Base-by-base conservation (phyloP, 441 rosid species). In the Pelargonium australe region DNA sequence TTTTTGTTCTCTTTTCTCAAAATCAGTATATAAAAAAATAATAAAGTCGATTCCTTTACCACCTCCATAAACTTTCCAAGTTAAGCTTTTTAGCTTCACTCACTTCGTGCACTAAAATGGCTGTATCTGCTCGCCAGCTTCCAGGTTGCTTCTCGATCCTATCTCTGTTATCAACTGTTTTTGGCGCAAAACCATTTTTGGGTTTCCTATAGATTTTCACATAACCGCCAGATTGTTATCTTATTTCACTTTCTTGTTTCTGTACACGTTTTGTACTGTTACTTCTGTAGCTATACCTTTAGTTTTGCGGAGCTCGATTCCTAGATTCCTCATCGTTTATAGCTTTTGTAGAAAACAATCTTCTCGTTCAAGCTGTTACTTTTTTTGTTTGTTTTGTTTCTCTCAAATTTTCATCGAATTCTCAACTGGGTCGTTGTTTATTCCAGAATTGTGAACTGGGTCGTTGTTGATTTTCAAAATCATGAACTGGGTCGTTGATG, bases 401-500 rank as follows among this genome's bases (percentile, higher is more conserved):
- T 23, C 31, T 2, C 31, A 0, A 14, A 17, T 16, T 55, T 16
- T 16, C 5, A 10, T 47, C 14, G 61, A 44, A 44, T 44, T 44
- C 49, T 44, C 49, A 44, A 11, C 49, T 11, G 10, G 49, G 12
- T 55, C 25, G 10, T 55, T 23, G 19, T n/a, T 44, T 5, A n/a
- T 13, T 28, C 19, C 7, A 55, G 25, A 7, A 63, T 34, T 7
- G 63, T 70, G 69, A 19, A 37, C 37, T 70, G 69, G 65, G 72
- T 14, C 2, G 40, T 34, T 63, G 19, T 20, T 28, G 66, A 34
- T 11, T 31, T 12, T 25, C 1, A 16, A 20, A 55, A 63, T 63
- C 9, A 63, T 70, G 69, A 19, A 37, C 37, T 70, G 69, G 65
- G 72, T 14, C 2, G 40, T 34, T 63, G 19, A 20, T 28, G 66